Percentiles rank a stretch among this genome's conserved stretches.
These are phyloP conservation scores for Annona cherimola DNA, from an alignment of 164 flowering plant genomes.

Conservation along the genomic window DNA sequence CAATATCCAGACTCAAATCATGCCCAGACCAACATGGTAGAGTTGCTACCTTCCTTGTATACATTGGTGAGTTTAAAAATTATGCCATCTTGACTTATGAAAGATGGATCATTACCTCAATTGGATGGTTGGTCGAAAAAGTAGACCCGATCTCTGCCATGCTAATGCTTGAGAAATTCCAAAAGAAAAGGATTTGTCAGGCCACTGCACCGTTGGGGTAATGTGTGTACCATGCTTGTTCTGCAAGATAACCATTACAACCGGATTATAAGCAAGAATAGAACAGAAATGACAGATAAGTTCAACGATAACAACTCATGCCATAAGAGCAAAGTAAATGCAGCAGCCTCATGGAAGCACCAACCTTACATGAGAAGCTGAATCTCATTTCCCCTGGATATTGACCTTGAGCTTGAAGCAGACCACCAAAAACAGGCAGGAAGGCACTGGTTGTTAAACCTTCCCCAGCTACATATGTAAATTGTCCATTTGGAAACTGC, in stretches of 20 bases:
- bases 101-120: slow-evolving; percentile 41
- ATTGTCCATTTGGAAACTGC: slow-evolving; percentile 96
- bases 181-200: slow-evolving; percentile 80
- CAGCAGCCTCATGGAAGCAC: slow-evolving; percentile 3
- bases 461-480: slow-evolving; percentile 94
- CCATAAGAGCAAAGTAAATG: neutral
- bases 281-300: neutral
- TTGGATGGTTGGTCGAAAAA: slow-evolving; percentile 78
- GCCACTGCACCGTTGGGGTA: slow-evolving; percentile 83
- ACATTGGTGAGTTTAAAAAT: too few relatives aligned
- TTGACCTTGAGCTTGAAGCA: slow-evolving; percentile 96
- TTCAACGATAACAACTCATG: neutral
- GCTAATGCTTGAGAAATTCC: slow-evolving; percentile 80
- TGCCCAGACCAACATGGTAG: too few relatives aligned
- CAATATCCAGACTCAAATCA: too few relatives aligned
- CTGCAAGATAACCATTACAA: slow-evolving; percentile 30
- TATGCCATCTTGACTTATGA: too few relatives aligned
- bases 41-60: too few relatives aligned
- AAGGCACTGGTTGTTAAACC: slow-evolving; percentile 86
- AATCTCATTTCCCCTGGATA: slow-evolving; percentile 88
- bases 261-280: neutral
- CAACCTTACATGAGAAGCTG: slow-evolving; percentile 90
- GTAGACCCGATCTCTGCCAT: slow-evolving; percentile 89
- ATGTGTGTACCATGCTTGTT: slow-evolving; percentile 87
- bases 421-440: slow-evolving; percentile 78